Evolutionary conservation across 345 rosid genomes (phyloP), one percentile per base, ranked within the genome.

Genomic region (Stellera chamaejasme): DNA sequence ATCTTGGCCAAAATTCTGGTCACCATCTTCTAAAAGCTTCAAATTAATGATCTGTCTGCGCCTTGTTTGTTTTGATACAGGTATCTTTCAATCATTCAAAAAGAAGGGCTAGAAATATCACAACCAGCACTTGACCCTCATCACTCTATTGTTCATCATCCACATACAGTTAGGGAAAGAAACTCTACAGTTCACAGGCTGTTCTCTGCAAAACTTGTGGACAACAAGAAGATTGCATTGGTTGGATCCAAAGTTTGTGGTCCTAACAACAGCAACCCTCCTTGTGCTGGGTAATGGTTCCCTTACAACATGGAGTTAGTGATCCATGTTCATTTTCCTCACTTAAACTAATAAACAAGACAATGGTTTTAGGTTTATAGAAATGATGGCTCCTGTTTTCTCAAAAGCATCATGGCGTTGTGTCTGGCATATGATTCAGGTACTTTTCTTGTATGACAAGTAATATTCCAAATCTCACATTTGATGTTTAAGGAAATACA

Each of bases 341-440:
- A 26, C 28, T 9, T 54, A 32, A 5, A 32, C 9, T 32, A 8
- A 23, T 32, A 8, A 23, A 48, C 55, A 56, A 27, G 42, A 55
- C 11, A 57, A 60, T 27, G 27, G 5, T 39, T 69, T 55, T 75
- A 89, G 89, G 74, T 86, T 81, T 78, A 91, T 86, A 2, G 89
- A 89, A 73, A 80, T 89, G 83, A 83, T 83, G 95, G 92, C 85
- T 46, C 97, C 97, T 50, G 95, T 86, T 67, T 89, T 89, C 79
- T 85, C 97, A n/a, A 73, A 45, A 72, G 84, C 78, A 45, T 80
- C 95, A 10, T 83, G 95, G 97, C 78, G 77, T 32, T 89, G 95
- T 58, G 64, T 81, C 14, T 89, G 97, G 95, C 73, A 78, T 63
- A 74, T 86, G 88, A 83, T 89, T 77, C 97, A 83, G 92, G 94